Evolutionary conservation across 805 yeast genomes (phyloP), one percentile per base, ranked within the genome.

Genomic region (Saturnispora dispora): DNA sequence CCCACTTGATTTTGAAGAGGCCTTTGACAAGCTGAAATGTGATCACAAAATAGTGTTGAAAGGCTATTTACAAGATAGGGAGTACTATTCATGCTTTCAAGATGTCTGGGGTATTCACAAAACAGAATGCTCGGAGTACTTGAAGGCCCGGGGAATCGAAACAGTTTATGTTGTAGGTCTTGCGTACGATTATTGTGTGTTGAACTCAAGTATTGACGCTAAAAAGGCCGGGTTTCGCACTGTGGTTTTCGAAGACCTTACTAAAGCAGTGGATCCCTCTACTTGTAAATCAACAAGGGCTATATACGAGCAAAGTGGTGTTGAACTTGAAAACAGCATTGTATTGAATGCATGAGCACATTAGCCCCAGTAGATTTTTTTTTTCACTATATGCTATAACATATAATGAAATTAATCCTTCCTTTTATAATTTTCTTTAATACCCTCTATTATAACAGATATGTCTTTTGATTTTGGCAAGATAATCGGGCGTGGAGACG

Each of bases 131-230:
- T 72, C 74, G 48, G 64, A 62, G 1, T 67, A 74, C 41, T 71
- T 90, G 55, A 64, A 61, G 25, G 59, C 69, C 1, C 63, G 75
- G 39, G 67, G 64, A 0, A 78, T 88, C 42, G 73, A 76, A 2
- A 76, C 81, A 41, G 88, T 89, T 1, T 79, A 73, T 44, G 75
- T 86, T 22, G 91, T 83, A 2, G 98, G 97, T 0, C 60, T 90
- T 20, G 96, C 97, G 0, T 80, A 81, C 55, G 98, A 90, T 63
- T 88, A 71, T 64, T 90, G 98, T 65, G 97, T 91, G 3, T 68
- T 81, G 58, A 75, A 81, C 61, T 83, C 95, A 0, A 88, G 96
- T 0, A 63, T 79, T 23, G 95, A 90, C 52, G 74, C 89, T 20
- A 77, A 75, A 0, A 65, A 63, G 10, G 53, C 69, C 4, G 96